Percentiles rank a stretch among this genome's conserved stretches.
phyloP scores from a whole-genome alignment of 1,284 basidiomycete species.

The Leccinum subrobustum region DNA sequence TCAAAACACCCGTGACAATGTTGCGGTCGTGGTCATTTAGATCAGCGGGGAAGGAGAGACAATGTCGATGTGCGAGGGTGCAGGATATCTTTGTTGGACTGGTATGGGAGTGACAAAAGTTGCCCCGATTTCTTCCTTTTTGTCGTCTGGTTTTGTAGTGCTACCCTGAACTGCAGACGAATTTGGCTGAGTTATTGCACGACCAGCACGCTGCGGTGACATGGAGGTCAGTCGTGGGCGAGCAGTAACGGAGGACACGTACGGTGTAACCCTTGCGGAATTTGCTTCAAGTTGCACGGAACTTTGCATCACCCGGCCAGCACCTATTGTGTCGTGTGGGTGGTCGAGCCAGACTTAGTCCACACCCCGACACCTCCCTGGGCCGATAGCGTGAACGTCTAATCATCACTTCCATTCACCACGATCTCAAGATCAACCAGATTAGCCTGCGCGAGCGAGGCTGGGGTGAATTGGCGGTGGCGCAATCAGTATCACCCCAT shows the following conservation, averaged over 20 bases:
- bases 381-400: constrained; percentile 53
- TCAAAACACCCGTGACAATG: constrained; percentile 46
- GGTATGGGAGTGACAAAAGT: constrained; percentile 33
- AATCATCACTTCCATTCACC: constrained; percentile 33
- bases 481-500: too few species aligned
- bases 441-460: constrained; percentile 43
- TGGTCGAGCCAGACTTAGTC: constrained; percentile 55
- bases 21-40: constrained; percentile 34
- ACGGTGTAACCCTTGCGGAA: constrained; percentile 64
- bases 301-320: constrained; percentile 64
- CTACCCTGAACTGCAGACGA: constrained; percentile 52
- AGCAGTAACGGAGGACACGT: constrained; percentile 18
- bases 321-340: constrained; percentile 49
- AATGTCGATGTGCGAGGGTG: constrained; percentile 54
- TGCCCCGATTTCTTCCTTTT: constrained; percentile 49
- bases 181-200: constrained; percentile 71
- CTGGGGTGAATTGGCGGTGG: constrained; percentile 49
- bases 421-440: constrained; percentile 49
- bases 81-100: constrained; percentile 30
- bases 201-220: constrained; percentile 47
- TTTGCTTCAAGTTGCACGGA: constrained; percentile 58
- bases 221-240: constrained; percentile 4
- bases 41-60: constrained; percentile 44
- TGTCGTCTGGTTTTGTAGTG: constrained; percentile 46
- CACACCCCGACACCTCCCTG: constrained; percentile 53